Percentiles rank a stretch among this genome's conserved stretches.
phyloP scores from a whole-genome alignment of 1,139 yeast species.

The Blastobotrys buckinghamii region DNA sequence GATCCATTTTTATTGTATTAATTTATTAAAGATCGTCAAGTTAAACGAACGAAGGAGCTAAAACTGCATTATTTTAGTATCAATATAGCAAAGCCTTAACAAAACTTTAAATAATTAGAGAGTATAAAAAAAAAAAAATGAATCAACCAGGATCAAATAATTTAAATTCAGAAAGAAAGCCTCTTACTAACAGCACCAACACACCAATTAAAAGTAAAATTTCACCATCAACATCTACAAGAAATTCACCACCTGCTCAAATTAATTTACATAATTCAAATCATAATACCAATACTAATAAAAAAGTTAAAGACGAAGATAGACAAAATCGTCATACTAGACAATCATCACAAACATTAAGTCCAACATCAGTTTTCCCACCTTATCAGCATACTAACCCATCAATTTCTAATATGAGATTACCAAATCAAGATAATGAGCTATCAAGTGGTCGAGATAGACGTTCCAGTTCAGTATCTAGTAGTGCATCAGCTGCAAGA shows the following conservation, averaged over 20 bases:
- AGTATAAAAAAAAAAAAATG: too few species aligned
- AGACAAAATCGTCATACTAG: constrained; percentile 5
- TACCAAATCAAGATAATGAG: background rate
- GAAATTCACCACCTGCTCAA: background rate
- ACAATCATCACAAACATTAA: constrained; percentile 8
- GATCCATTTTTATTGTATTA: too few species aligned
- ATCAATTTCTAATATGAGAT: background rate
- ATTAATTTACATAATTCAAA: background rate
- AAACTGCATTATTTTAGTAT: too few species aligned
- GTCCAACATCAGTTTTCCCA: constrained; percentile 9
- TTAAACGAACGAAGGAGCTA: too few species aligned
- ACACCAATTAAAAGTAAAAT: background rate
- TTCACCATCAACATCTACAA: background rate
- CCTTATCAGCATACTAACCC: background rate
- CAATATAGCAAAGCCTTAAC: too few species aligned
- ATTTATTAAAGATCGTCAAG: too few species aligned
- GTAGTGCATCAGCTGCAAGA: constrained; percentile 13
- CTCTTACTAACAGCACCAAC: background rate
- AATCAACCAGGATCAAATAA: too few species aligned
- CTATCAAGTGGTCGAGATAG: constrained; percentile 10
- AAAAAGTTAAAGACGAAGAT: background rate
- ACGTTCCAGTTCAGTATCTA: constrained; percentile 14
- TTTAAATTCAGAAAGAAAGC: too few species aligned
- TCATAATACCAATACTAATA: background rate
- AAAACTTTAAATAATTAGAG: too few species aligned